Percentiles rank a stretch among this genome's conserved stretches.
These are phyloP conservation scores for Ajuga reptans DNA, from an alignment of 305 asterid species.

Conservation along the genomic window DNA sequence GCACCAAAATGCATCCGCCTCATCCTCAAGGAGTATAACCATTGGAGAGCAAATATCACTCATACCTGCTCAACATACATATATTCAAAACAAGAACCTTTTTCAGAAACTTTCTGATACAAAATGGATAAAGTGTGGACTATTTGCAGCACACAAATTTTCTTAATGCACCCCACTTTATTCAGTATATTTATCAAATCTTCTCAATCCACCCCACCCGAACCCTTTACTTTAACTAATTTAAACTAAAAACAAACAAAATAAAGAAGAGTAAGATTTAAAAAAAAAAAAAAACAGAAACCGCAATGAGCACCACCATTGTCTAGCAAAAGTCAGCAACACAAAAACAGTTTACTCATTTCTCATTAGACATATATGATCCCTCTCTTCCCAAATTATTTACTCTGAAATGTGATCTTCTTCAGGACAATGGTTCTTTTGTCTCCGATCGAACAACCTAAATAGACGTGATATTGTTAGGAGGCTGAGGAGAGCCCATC, in stretches of 20 bases:
- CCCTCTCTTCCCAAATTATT: not conserved
- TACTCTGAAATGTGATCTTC: not conserved
- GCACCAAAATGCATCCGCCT: constrained; percentile 99
- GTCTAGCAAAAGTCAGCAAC: not conserved
- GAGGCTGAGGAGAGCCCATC: constrained; percentile 68
- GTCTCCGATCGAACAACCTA: not conserved
- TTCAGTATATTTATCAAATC: no score
- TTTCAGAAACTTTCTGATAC: constrained; percentile 3
- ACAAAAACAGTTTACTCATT: not conserved
- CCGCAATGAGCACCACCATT: no score
- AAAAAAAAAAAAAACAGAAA: no score
- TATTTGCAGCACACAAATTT: no score
- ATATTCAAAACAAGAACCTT: constrained; percentile 20
- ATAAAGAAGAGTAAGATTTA: no score
- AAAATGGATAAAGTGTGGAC: not conserved
- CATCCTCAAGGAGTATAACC: constrained; percentile 80
- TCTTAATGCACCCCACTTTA: no score
- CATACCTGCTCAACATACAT: constrained; percentile 61
- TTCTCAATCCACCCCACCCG: no score
- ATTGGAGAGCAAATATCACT: constrained; percentile 98
- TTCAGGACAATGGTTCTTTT: not conserved
- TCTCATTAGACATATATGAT: not conserved
- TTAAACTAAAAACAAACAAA: no score
- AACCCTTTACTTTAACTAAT: no score
- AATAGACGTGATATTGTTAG: constrained; percentile 40